Conservation (phyloP, 2,329 filamentous ascomycete species). For the Phialocephala sp. region DNA sequence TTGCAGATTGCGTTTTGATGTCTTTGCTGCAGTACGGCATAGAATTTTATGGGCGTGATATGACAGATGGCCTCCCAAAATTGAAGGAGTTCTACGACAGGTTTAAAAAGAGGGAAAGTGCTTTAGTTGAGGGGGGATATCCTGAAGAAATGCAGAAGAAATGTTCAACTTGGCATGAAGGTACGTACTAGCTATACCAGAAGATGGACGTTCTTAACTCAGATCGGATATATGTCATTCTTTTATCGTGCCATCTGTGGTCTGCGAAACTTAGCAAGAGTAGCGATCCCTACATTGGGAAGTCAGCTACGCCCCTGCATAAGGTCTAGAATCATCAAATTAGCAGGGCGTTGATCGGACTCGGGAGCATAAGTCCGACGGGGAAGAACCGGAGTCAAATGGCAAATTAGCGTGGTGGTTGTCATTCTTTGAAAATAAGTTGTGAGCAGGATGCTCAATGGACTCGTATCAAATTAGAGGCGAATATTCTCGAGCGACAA, state of each 20-base stretch:
- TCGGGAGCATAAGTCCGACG: not conserved
- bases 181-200: not conserved
- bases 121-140: not conserved
- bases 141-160: slow-evolving; percentile 1
- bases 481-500: no score
- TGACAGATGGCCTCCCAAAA: not conserved
- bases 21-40: not conserved
- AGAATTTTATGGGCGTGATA: not conserved
- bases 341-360: no score
- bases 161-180: not conserved
- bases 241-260: not conserved
- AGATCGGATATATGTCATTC: not conserved
- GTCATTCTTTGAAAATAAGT: not conserved
- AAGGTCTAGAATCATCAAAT: not conserved
- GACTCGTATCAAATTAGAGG: no score
- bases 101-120: not conserved
- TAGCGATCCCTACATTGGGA: not conserved
- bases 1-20: not conserved
- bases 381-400: not conserved
- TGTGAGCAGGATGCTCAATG: not conserved
- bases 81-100: not conserved
- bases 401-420: not conserved
- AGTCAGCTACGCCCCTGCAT: not conserved
- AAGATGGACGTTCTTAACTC: not conserved
- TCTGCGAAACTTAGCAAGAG: no score